Percentiles rank a stretch among this genome's conserved stretches.
phyloP scores from a whole-genome alignment of 2,329 filamentous ascomycete species.

The Epichloe gansuensis region DNA sequence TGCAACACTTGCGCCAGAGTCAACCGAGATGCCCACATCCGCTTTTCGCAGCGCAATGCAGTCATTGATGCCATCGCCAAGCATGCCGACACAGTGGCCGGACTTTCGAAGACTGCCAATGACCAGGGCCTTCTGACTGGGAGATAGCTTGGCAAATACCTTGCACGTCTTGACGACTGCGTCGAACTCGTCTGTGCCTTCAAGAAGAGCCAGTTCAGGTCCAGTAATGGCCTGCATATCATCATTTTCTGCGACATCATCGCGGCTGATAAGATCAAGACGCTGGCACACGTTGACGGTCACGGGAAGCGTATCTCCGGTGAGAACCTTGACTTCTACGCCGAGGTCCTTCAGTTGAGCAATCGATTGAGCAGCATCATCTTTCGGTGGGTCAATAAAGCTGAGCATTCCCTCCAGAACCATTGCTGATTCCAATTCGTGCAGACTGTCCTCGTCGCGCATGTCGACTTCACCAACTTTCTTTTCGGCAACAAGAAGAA shows the following conservation, averaged over 20 bases:
- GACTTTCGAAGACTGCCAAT: conserved; percentile 12
- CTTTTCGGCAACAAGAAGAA: conserved; percentile 14
- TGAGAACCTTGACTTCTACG: conserved; percentile 18
- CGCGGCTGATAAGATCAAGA: conserved; percentile 10
- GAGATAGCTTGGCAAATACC: conserved; percentile 18
- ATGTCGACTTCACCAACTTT: conserved; percentile 6
- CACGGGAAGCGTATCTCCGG: conserved; percentile 16
- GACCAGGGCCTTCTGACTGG: conserved; percentile 15
- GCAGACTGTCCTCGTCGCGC: conserved; percentile 11
- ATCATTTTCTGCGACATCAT: conserved; percentile 8
- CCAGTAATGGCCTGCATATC: conserved; percentile 15
- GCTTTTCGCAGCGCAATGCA: conserved; percentile 16
- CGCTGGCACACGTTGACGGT: conserved; percentile 16
- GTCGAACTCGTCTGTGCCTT: conserved; percentile 11
- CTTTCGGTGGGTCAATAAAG: conserved; percentile 18
- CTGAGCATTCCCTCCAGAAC: conserved; percentile 15
- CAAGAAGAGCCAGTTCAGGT: conserved; percentile 11
- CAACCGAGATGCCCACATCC: conserved; percentile 18
- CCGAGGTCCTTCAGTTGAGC: conserved; percentile 11
- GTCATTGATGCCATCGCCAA: conserved; percentile 19
- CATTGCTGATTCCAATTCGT: conserved; percentile 14
- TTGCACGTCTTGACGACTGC: conserved; percentile 12
- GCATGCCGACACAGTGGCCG: conserved; percentile 17
- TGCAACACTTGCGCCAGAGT: conserved; percentile 16
- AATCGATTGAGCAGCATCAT: conserved; percentile 16